phyloP scores from a whole-genome alignment of 768 basidiomycete genomes.

The Nidularia pulvinata region DNA sequence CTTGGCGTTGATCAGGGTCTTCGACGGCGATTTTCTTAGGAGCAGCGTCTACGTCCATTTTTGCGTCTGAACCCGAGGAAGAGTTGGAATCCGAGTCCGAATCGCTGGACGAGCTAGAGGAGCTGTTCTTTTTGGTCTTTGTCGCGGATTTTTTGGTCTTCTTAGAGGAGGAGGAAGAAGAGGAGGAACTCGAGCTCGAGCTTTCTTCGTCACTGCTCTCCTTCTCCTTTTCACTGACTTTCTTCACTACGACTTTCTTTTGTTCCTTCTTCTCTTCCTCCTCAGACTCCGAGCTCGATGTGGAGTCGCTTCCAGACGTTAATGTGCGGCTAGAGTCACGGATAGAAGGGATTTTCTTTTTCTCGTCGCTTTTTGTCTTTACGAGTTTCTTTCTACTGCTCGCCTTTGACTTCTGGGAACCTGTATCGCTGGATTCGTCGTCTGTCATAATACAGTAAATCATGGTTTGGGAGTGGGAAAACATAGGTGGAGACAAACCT shows the following conservation, averaged over 20 bases:
- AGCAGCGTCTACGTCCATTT: constrained; percentile 3
- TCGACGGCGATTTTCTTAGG: constrained; percentile 1
- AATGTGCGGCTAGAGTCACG: constrained; percentile 39
- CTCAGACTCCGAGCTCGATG: constrained; percentile 14
- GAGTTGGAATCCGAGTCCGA: constrained; percentile 20
- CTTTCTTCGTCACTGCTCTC: neutral
- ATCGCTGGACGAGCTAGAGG: neutral
- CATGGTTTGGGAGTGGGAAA: neutral
- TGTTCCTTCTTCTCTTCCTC: constrained; percentile 14
- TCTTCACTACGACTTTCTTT: neutral
- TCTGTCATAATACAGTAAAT: constrained; percentile 8
- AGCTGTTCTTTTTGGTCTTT: constrained; percentile 3
- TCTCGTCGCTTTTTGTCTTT: constrained; percentile 3
- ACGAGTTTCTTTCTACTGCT: constrained; percentile 8
- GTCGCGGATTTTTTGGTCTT: constrained; percentile 3
- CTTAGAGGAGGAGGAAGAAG: constrained; percentile 14
- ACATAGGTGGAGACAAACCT: constrained; percentile 7
- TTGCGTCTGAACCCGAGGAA: neutral
- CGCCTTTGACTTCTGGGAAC: constrained; percentile 10
- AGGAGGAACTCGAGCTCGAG: constrained; percentile 9
- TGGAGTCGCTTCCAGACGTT: constrained; percentile 22
- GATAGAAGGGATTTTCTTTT: constrained; percentile 7
- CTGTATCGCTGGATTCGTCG: constrained; percentile 34
- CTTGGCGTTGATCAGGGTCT: constrained; percentile 22
- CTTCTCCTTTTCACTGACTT: neutral